Conservation (phyloP, 805 yeast species). For the Yamadazyma tumulicola region DNA sequence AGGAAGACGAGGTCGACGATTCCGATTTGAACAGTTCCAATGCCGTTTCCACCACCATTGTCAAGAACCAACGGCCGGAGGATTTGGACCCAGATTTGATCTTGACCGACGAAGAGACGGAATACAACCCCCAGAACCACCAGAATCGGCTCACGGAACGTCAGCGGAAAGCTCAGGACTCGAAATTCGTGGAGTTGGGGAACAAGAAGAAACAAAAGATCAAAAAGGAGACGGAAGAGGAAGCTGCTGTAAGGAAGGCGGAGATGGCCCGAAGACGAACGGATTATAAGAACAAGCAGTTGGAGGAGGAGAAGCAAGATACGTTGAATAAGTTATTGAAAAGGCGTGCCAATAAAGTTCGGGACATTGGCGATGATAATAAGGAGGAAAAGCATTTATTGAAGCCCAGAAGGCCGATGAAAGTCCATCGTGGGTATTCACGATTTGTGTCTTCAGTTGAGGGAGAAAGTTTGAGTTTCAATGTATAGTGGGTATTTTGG, state of each 20-base stretch:
- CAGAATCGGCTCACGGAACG: constrained; percentile 52
- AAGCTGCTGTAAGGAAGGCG: constrained; percentile 72
- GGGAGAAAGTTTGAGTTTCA: constrained; percentile 9
- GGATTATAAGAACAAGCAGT: constrained; percentile 73
- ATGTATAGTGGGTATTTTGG: background rate
- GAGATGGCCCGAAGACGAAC: constrained; percentile 87
- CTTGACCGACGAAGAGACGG: constrained; percentile 41
- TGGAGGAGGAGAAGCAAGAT: constrained; percentile 91
- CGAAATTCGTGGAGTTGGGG: constrained; percentile 28
- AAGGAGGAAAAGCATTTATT: constrained; percentile 16
- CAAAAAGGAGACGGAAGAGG: constrained; percentile 74
- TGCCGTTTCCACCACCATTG: constrained; percentile 1
- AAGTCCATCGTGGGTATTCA: constrained; percentile 36
- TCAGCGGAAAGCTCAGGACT: constrained; percentile 36
- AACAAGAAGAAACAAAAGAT: constrained; percentile 42
- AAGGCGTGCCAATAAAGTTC: constrained; percentile 74
- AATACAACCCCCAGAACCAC: constrained; percentile 44
- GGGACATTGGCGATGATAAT: constrained; percentile 37
- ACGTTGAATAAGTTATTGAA: constrained; percentile 82
- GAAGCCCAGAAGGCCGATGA: constrained; percentile 42
- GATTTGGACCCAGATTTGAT: constrained; percentile 34
- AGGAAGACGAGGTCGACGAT: constrained; percentile 1
- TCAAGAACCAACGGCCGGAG: constrained; percentile 18
- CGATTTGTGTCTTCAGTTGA: too few species aligned
- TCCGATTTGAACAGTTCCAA: constrained; percentile 1